These are phyloP conservation scores for Serendipita indica DNA, from an alignment of 768 basidiomycete species.

Conservation along the genomic window DNA sequence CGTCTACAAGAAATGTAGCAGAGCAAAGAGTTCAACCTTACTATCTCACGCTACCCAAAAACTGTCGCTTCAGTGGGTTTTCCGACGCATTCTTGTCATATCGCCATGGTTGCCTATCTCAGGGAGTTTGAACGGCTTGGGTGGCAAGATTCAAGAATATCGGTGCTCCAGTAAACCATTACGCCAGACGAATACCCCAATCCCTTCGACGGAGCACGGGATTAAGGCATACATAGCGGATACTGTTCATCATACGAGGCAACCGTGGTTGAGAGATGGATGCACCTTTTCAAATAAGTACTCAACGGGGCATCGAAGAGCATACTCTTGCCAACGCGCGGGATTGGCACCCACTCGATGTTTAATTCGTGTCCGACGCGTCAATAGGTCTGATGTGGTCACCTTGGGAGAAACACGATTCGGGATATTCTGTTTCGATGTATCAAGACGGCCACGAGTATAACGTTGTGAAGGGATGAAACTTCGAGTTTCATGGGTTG, in stretches of 20 bases:
- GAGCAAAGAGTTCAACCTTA: too few relatives aligned
- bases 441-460: too few relatives aligned
- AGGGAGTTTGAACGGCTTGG: slow-evolving; percentile 75
- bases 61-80: too few relatives aligned
- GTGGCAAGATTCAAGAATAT: slow-evolving; percentile 48
- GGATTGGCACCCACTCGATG: neutral
- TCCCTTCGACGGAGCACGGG: slow-evolving; percentile 22
- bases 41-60: too few relatives aligned
- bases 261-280: too few relatives aligned
- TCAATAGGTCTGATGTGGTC: neutral
- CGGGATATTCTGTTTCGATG: too few relatives aligned
- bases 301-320: neutral
- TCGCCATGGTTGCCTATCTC: slow-evolving; percentile 73
- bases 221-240: slow-evolving; percentile 15
- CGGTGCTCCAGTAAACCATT: slow-evolving; percentile 28
- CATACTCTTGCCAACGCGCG: neutral
- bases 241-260: too few relatives aligned
- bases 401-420: too few relatives aligned
- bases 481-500: neutral
- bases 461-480: neutral
- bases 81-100: too few relatives aligned
- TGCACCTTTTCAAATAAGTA: slow-evolving; percentile 8
- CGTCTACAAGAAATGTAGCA: too few relatives aligned
- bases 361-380: neutral
- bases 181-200: too few relatives aligned